Base-by-base conservation (phyloP, 805 yeast genomes). In the Maudiozyma barnettii region DNA sequence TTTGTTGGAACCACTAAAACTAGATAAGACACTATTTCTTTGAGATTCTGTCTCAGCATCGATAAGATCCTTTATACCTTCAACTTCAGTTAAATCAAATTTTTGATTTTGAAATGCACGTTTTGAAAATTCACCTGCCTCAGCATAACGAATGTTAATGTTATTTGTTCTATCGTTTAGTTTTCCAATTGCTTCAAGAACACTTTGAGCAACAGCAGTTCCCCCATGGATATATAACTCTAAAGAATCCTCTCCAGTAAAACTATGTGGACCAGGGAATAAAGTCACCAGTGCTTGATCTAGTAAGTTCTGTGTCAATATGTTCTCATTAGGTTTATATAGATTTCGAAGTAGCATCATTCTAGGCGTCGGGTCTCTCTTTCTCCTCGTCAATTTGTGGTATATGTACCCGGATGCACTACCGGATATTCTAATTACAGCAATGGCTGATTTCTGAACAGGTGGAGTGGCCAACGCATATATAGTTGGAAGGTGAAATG, bases 221-320 rank as follows among this genome's bases (percentile, higher is more conserved):
- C 98, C 97, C 3, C 99, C 99, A 64, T 93, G 99, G 2, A 86
- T 65, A 59, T 93, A 97, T n/a, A 93, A 62, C 58, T 93, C 99
- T 9, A 90, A 68, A 22, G 84, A 56, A 55, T 91, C 96, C 62
- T 93, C 98, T 1, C 99, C 99, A 0, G 98, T 93, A 58, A 82
- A 93, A 0, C 96, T 82, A 13, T 73, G 69, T 0, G 97, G 97
- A 1, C 75, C 75, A 16, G 76, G 63, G 65, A 91, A 90, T 57
- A 67, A 82, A 1, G 89, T 57, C 0, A 82, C 70, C 18, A 93
- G 64, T 0, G 96, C 86, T 51, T 86, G 84, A 65, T 93, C 99
- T 8, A 93, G 64, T 2, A 90, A 54, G 8, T 23, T 37, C 8
- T 62, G 48, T 2, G 56, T 56, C 5, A 21, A 29, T 2, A 21